Percentiles rank a stretch among this genome's conserved stretches.
These are phyloP conservation scores for Hygrocybe punicea DNA, from an alignment of 768 basidiomycete species.

Conservation along the genomic window DNA sequence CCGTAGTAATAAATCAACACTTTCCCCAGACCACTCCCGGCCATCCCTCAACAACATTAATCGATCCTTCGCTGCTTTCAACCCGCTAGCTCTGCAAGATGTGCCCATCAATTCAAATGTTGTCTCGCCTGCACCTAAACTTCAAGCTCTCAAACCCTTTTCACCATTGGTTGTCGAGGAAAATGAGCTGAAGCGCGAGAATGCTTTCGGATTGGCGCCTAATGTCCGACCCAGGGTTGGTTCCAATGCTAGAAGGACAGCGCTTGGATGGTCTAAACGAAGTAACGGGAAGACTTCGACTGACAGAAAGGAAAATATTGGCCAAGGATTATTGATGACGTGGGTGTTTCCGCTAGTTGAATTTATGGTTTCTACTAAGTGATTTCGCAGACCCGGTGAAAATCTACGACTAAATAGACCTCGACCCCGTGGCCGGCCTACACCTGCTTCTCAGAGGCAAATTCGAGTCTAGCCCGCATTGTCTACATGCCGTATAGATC, in stretches of 20 bases:
- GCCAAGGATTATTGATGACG: constrained; percentile 49
- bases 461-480: constrained; percentile 31
- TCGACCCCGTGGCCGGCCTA: constrained; percentile 48
- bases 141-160: constrained; percentile 42
- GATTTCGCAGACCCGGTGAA: constrained; percentile 43
- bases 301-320: constrained; percentile 57
- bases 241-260: constrained; percentile 53
- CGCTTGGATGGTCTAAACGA: constrained; percentile 64
- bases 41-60: constrained; percentile 21
- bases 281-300: constrained; percentile 48
- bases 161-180: constrained; percentile 39
- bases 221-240: constrained; percentile 51
- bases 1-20: constrained; percentile 44
- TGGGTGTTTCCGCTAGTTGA: constrained; percentile 36
- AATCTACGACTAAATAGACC: constrained; percentile 49
- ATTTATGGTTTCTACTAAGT: neutral
- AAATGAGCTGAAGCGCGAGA: constrained; percentile 39
- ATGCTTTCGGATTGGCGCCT: constrained; percentile 31
- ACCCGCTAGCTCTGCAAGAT: constrained; percentile 41
- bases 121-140: constrained; percentile 34
- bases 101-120: constrained; percentile 44
- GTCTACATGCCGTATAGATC: neutral
- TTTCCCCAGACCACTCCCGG: constrained; percentile 43
- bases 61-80: constrained; percentile 14
- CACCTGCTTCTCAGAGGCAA: constrained; percentile 40